Evolutionary conservation across 768 basidiomycete genomes (phyloP), one percentile per base, ranked within the genome.

Genomic region (Kwoniella botswanensis): DNA sequence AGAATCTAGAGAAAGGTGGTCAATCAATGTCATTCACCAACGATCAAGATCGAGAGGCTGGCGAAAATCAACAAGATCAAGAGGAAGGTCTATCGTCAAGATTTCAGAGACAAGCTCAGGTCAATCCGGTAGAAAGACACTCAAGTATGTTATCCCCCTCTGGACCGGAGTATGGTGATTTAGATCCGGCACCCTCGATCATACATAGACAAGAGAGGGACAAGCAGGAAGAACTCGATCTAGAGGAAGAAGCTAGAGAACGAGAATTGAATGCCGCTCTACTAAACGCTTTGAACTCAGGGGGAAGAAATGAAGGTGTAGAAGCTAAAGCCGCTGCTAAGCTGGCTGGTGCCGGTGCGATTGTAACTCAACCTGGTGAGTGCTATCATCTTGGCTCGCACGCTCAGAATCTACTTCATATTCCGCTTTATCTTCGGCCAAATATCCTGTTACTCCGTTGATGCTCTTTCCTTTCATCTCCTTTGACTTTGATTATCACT

Each of bases 191-290:
- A 21, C 54, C 60, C 11, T 56, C 70, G 0, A 42, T 78, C 44
- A 70, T 76, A 2, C 74, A 78, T 56, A 61, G 75, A 21, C n/a
- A 50, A 29, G 76, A 80, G 61, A 67, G 71, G 10, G 79, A 80
- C 55, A 52, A 69, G 10, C 79, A 80, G 58, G 79, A 80, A 58
- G 44, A 75, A 44, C 53, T 80, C 24, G 79, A 80, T 57, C 55
- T 80, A 22, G 77, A 76, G 57, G 79, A 80, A 63, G 79, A 80
- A 58, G 71, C 63, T 18, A 67, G 76, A 56, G 79, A 80, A 55
- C 55, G 79, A 26, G 52, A 62, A 13, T 24, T 80, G 21, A 59
- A 65, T n/a, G 57, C 57, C 12, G 69, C 61, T 15, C 24, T 61
- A 7, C 52, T 66, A 55, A 44, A 26, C 1, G 59, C 65, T 9